Evolutionary conservation across 345 rosid species (phyloP), one percentile per base, ranked within the genome.

Genomic region (Aquilaria sinensis): DNA sequence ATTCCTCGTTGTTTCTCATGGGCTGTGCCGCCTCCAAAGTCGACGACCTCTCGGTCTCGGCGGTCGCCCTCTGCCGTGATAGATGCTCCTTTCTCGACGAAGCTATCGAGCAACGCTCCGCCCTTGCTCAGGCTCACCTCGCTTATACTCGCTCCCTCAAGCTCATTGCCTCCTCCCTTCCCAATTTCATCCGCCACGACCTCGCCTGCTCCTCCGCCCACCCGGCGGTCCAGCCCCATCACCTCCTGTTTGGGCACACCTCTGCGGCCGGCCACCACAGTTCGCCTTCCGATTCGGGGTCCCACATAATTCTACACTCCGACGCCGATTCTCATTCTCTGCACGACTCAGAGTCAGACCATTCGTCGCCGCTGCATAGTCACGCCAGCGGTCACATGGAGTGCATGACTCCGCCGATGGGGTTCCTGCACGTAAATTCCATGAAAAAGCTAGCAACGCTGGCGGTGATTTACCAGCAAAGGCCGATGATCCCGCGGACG

Each of bases 31-130:
- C 71, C 61, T 91, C 97, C 2, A 91, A 86, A 80, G 76, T 84
- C n/a, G 94, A 91, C 64, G 97, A 91, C 72, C 88, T 86, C 5
- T 93, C 23, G 23, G 23, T 23, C 23, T 23, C 94, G 33, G 97
- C 96, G 59, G 96, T 91, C 51, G 79, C 85, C n/a, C 79, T 91
- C 2, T 91, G 97, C 80, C 85, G 91, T 2, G 78, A 86, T 5
- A 82, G 97, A 10, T 88, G 91, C 59, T 5, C 31, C 61, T 88
- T 68, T 63, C 75, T 91, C 11, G 85, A 86, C 53, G 77, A 80
- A 6, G 97, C 94, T 4, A 80, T 88, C 56, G 74, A 45, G 2
- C 91, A 79, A 56, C 85, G 97, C 13, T 80, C 72, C 72, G 75
- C 73, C 12, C 72, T 91, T 16, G 82, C 97, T n/a, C 79, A 91